Conservation (phyloP, 495 filamentous ascomycete genomes). For the Ramalina intermedia region DNA sequence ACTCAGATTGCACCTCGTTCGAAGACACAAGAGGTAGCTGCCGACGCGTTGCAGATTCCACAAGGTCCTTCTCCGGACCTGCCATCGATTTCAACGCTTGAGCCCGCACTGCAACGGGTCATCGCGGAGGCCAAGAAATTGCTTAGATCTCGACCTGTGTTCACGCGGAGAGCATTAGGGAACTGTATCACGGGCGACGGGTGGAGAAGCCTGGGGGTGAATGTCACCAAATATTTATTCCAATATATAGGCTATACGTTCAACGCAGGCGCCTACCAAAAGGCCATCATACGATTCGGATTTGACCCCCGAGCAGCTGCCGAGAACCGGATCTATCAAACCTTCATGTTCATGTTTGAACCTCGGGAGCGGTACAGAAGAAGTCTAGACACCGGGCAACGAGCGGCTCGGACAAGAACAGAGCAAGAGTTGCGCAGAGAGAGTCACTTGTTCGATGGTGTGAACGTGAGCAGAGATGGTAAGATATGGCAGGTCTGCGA, state of each 20-base stretch:
- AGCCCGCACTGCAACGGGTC: conserved; percentile 37
- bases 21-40: conserved; percentile 45
- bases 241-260: conserved; percentile 82
- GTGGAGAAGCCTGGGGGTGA: conserved; percentile 29
- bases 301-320: conserved; percentile 68
- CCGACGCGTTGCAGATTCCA: conserved; percentile 40
- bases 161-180: conserved; percentile 65
- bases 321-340: conserved; percentile 69
- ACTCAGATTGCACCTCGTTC: conserved; percentile 34
- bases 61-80: conserved; percentile 32
- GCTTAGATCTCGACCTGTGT: conserved; percentile 64
- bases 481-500: conserved; percentile 91
- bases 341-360: conserved; percentile 58
- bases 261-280: conserved; percentile 77
- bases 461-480: conserved; percentile 50
- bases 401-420: not conserved
- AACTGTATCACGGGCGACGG: conserved; percentile 36
- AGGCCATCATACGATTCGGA: conserved; percentile 70
- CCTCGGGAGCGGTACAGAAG: conserved; percentile 5
- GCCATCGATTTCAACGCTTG: conserved; percentile 29
- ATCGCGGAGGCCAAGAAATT: conserved; percentile 43
- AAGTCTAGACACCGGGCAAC: conserved; percentile 3
- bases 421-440: conserved; percentile 13
- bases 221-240: conserved; percentile 46
- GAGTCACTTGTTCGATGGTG: conserved; percentile 72